Evolutionary conservation across 2,329 filamentous ascomycete genomes (phyloP).

Genomic region (Fusarium sp.): DNA sequence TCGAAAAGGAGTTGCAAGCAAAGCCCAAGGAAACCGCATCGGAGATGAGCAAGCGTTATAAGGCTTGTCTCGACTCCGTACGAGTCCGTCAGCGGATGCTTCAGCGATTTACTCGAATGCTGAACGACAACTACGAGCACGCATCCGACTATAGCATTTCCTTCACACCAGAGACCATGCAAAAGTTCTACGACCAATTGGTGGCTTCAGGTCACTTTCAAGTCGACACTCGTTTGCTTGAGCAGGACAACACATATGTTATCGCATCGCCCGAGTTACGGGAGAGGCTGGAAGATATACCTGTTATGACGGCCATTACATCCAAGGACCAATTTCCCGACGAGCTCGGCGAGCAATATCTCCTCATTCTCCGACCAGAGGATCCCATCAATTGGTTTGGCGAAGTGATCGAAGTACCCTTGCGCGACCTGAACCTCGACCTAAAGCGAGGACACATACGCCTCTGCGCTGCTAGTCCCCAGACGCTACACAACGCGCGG

Average conservation of each 20-base stretch:
- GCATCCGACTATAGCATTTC: slow-evolving; percentile 94
- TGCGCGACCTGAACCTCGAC: slow-evolving; percentile 84
- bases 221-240: slow-evolving; percentile 76
- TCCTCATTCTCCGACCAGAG: slow-evolving; percentile 87
- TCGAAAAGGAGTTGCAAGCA: slow-evolving; percentile 88
- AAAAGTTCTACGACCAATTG: slow-evolving; percentile 83
- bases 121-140: slow-evolving; percentile 96
- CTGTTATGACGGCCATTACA: slow-evolving; percentile 82
- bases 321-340: slow-evolving; percentile 69
- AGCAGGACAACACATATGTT: slow-evolving; percentile 81
- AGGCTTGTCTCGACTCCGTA: slow-evolving; percentile 93
- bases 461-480: slow-evolving; percentile 88
- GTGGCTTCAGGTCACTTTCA: slow-evolving; percentile 88
- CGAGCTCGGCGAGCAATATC: slow-evolving; percentile 79
- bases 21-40: slow-evolving; percentile 84
- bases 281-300: slow-evolving; percentile 82
- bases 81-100: slow-evolving; percentile 96
- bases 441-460: slow-evolving; percentile 88
- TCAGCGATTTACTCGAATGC: slow-evolving; percentile 90
- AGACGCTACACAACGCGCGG: slow-evolving; percentile 82
- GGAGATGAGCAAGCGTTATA: slow-evolving; percentile 98
- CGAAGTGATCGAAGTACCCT: slow-evolving; percentile 74
- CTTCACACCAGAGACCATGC: slow-evolving; percentile 73
- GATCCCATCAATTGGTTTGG: slow-evolving; percentile 84
- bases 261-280: slow-evolving; percentile 85